phyloP scores from a whole-genome alignment of 2,329 filamentous ascomycete species.

The Teratosphaeria zuluensis region DNA sequence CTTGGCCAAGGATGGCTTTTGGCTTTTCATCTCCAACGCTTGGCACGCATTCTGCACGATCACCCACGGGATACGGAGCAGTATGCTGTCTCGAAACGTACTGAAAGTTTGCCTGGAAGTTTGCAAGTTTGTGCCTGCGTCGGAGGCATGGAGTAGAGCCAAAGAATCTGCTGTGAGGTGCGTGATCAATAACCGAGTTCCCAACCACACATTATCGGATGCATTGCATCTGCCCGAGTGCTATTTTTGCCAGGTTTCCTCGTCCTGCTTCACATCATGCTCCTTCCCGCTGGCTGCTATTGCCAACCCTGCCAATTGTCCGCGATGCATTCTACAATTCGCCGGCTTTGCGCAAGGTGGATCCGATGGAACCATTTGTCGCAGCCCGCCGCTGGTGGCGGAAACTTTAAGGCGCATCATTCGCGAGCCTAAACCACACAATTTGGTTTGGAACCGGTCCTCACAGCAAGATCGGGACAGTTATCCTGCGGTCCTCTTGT shows the following conservation, averaged over 20 bases:
- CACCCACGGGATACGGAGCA: too few species aligned
- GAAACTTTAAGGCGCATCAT: neutral
- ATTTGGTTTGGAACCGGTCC: neutral
- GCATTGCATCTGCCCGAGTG: neutral
- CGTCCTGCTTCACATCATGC: neutral
- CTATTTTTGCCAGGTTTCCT: neutral
- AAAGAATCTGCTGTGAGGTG: too few species aligned
- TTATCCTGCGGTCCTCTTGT: neutral
- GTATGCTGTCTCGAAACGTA: too few species aligned
- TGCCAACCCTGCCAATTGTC: neutral
- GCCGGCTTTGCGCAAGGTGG: neutral
- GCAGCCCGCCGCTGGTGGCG: neutral
- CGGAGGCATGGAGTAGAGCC: too few species aligned
- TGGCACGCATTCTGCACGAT: too few species aligned
- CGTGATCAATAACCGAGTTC: too few species aligned
- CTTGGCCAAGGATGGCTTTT: too few species aligned
- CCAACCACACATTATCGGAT: neutral
- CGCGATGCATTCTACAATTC: neutral
- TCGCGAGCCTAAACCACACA: neutral
- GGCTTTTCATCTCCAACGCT: too few species aligned
- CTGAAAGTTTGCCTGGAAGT: too few species aligned
- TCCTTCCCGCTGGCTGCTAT: neutral
- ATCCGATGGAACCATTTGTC: neutral
- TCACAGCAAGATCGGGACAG: neutral
- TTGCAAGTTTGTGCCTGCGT: too few species aligned